Evolutionary conservation across 1,139 yeast species (phyloP), one percentile per base, ranked within the genome.

Genomic region (Arxiozyma slooffiae): DNA sequence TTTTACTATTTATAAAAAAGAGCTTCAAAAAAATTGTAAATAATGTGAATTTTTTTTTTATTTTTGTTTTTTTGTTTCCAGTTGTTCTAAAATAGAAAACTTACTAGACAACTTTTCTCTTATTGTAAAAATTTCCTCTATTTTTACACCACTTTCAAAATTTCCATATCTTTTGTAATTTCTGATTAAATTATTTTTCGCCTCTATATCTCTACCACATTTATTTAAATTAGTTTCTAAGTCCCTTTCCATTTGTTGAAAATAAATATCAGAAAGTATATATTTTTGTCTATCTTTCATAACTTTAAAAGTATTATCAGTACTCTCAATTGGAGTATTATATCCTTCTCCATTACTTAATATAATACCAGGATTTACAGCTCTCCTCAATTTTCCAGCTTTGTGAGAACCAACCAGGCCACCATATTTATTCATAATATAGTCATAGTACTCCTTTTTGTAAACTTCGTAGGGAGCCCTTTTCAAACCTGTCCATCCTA

Each of bases 401-500:
- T 79, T 81, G 67, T 81, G 85, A 9, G 97, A 96, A 59, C 78
- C 77, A 50, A 88, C 78, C 63, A 86, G 74, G 20, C 95, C 92
- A 50, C 96, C 96, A 57, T 73, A 77, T 60, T 79, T 76, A 59
- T 81, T 77, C 65, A 86, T 79, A 64, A 77, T 76, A 61, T 68
- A 70, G 48, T 81, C 80, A 63, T 92, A 80, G 74, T 81, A 85
- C 60, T 72, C 76, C 53, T 82, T 87, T 60, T 78, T 78, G 75
- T 84, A 92, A 57, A 81, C 90, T 42, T 80, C 82, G 30, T 80
- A 72, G 22, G 83, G 76, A 21, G 84, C 85, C 61, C 82, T 81
- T 67, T 82, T 83, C 24, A 92, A 77, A 49, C 96, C 95, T 20
- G 96, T 87, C 97, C 97, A 90, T 46, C 97, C 97, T 59, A 89